A percentile compares a stretch with the other conserved stretches of the same genome.
Evolutionary conservation across 164 flowering plant species (phyloP).

Genomic region (Annona cherimola): DNA sequence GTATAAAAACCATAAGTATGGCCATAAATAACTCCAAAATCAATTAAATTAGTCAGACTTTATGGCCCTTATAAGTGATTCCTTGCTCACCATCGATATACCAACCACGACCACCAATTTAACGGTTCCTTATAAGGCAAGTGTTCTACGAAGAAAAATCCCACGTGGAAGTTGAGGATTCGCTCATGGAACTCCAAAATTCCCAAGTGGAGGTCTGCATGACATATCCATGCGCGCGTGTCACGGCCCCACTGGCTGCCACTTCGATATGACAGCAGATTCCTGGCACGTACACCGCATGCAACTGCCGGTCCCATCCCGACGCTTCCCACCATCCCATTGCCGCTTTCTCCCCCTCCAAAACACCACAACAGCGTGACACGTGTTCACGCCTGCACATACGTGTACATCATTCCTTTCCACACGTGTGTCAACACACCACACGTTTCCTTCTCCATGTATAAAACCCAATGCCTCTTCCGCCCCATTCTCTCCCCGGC

Average conservation of each 20-base stretch:
- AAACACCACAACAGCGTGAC: background rate
- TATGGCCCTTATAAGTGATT: too few species aligned
- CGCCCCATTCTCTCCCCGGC: background rate
- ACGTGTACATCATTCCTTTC: background rate
- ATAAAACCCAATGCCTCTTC: background rate
- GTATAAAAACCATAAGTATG: too few species aligned
- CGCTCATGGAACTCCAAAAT: background rate
- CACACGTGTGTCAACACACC: background rate
- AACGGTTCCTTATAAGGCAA: background rate
- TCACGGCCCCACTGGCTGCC: background rate
- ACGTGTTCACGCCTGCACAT: background rate
- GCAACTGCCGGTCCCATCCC: background rate
- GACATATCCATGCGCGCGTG: background rate
- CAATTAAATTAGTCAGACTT: background rate
- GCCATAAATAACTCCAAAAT: background rate
- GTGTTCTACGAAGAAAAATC: too few species aligned
- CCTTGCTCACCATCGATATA: too few species aligned
- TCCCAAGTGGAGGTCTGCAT: background rate
- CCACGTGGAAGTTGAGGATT: background rate
- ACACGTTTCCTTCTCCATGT: background rate
- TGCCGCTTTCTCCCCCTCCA: background rate
- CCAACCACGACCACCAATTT: background rate
- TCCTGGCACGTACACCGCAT: constrained; percentile 2
- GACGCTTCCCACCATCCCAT: constrained; percentile 1
- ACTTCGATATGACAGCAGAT: constrained; percentile 2